phyloP scores from a whole-genome alignment of 2,329 filamentous ascomycete species.

The Aspergillus sp. region DNA sequence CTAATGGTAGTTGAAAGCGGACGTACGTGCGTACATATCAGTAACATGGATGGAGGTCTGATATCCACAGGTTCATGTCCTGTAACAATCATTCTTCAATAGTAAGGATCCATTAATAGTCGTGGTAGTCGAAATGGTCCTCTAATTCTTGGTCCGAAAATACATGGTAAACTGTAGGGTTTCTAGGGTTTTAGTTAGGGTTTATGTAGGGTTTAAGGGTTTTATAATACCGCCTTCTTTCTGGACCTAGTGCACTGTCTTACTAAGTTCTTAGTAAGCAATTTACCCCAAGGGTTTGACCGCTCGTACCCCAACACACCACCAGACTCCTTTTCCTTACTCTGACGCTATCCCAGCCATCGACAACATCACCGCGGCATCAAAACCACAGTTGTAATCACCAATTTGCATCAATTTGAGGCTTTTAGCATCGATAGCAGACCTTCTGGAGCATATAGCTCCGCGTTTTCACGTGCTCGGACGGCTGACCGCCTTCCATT shows the following conservation, averaged over 20 bases:
- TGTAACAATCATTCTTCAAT: no score
- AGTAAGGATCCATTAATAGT: no score
- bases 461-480: neutral
- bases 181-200: neutral
- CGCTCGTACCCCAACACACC: neutral
- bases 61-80: no score
- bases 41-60: no score
- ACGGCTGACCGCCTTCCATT: neutral
- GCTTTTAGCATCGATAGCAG: neutral
- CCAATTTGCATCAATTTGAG: neutral
- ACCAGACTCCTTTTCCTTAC: neutral
- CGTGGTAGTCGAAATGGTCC: no score
- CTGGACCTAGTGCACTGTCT: no score
- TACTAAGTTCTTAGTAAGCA: neutral
- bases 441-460: neutral
- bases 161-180: neutral
- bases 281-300: neutral
- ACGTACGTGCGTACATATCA: no score
- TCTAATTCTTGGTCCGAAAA: no score
- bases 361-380: neutral
- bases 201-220: no score
- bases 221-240: no score
- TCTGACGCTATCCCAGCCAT: neutral
- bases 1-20: no score
- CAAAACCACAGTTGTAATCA: neutral